These are phyloP conservation scores for Purshia tridentata DNA, from an alignment of 306 rosid species.

Conservation along the genomic window DNA sequence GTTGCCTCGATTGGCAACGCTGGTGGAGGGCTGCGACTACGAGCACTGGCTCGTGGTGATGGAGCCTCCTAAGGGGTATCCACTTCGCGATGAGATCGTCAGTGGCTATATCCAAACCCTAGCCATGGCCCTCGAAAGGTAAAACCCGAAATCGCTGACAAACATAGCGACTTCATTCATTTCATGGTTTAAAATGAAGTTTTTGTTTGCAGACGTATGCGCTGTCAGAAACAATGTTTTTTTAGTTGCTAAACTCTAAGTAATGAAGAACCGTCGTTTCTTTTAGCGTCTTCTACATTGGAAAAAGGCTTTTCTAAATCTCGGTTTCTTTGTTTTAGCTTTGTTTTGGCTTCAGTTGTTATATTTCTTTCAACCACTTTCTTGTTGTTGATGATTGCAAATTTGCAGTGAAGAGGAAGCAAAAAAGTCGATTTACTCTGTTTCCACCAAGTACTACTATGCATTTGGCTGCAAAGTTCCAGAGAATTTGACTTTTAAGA, in stretches of 20 bases:
- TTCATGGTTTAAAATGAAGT: too few relatives aligned
- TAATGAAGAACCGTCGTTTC: too few relatives aligned
- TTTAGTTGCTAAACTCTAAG: too few relatives aligned
- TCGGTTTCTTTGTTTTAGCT: too few relatives aligned
- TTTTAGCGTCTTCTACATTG: too few relatives aligned
- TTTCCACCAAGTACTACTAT: conserved; percentile 12
- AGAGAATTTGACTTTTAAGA: conserved; percentile 1
- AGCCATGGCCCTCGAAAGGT: conserved; percentile 4
- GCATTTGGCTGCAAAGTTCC: conserved; percentile 23
- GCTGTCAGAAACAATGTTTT: too few relatives aligned
- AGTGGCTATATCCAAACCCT: conserved; percentile 10
- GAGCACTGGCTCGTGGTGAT: conserved; percentile 1
- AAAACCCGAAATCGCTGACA: background rate
- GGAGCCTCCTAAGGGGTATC: conserved; percentile 6
- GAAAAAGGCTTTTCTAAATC: too few relatives aligned
- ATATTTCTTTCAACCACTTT: background rate
- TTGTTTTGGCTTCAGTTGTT: background rate
- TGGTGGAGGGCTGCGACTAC: conserved; percentile 3
- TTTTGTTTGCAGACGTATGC: too few relatives aligned
- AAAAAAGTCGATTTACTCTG: conserved; percentile 16
- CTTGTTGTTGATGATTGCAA: background rate
- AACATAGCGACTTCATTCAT: too few relatives aligned
- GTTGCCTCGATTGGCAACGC: conserved; percentile 3
- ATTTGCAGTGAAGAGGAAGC: conserved; percentile 7
- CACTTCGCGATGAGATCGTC: conserved; percentile 9